Conservation (phyloP, 2,329 filamentous ascomycete genomes). For the Fusarium sp. region DNA sequence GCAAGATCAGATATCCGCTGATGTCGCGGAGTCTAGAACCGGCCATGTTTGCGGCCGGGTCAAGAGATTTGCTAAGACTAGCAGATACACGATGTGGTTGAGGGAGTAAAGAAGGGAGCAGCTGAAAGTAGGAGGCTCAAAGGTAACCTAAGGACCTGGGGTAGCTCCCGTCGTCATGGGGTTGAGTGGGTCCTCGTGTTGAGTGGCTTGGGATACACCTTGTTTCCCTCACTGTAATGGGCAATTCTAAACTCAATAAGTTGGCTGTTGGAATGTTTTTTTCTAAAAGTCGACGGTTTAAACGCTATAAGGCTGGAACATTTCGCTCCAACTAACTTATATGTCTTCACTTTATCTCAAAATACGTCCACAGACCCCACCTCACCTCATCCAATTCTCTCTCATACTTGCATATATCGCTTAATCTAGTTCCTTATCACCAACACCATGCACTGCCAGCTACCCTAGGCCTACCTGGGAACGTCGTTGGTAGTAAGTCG, state of each 20-base stretch:
- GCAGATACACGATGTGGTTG: conserved; percentile 3
- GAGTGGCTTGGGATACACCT: conserved; percentile 32
- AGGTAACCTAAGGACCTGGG: conserved; percentile 7
- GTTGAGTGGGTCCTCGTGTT: conserved; percentile 32
- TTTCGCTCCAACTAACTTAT: background rate
- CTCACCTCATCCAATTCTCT: background rate
- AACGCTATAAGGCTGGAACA: background rate
- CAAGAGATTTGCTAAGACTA: background rate
- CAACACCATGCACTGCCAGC: background rate
- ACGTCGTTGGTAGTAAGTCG: background rate
- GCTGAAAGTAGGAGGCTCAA: conserved; percentile 7
- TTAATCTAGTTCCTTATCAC: background rate
- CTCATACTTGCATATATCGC: background rate
- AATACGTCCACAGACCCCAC: background rate
- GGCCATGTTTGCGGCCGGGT: conserved; percentile 48
- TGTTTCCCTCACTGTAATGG: conserved; percentile 4
- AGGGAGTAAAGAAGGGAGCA: background rate
- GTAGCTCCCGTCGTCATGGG: conserved; percentile 19
- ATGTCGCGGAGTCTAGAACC: conserved; percentile 59
- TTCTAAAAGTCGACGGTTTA: background rate
- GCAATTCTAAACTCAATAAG: background rate
- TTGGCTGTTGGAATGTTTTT: conserved; percentile 9
- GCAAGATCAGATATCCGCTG: conserved; percentile 81
- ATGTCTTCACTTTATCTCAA: background rate
- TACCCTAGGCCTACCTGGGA: background rate